These are phyloP conservation scores for Phytophthora sojae DNA, from an alignment of 352 stramenopile species.

Conservation along the genomic window DNA sequence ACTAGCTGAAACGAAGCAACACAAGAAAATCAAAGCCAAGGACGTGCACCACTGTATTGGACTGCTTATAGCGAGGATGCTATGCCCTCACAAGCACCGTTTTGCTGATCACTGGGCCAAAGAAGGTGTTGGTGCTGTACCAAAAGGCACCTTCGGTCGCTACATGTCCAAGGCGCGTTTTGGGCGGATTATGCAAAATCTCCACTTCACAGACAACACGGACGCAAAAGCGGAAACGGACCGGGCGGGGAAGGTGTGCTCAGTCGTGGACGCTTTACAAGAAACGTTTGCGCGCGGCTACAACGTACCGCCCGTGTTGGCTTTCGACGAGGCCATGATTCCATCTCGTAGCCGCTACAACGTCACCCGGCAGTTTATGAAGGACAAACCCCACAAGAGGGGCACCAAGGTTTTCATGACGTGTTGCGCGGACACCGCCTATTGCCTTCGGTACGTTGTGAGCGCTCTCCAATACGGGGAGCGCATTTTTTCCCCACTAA, in stretches of 20 bases:
- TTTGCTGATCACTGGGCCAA: not conserved
- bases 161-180: not conserved
- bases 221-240: slow-evolving; percentile 2
- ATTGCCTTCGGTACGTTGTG: slow-evolving; percentile 17
- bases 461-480: too few relatives aligned
- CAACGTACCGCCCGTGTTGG: slow-evolving; percentile 8
- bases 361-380: slow-evolving; percentile 14
- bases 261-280: slow-evolving; percentile 9
- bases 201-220: slow-evolving; percentile 11
- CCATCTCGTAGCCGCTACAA: slow-evolving; percentile 17
- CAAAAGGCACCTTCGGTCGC: not conserved
- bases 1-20: slow-evolving; percentile 4
- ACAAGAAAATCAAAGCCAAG: slow-evolving; percentile 21
- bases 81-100: slow-evolving; percentile 9
- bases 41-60: slow-evolving; percentile 23
- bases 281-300: not conserved
- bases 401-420: slow-evolving; percentile 28
- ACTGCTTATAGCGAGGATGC: slow-evolving; percentile 13
- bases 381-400: slow-evolving; percentile 26
- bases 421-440: slow-evolving; percentile 15
- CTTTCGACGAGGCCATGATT: slow-evolving; percentile 20
- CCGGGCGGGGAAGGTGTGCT: slow-evolving; percentile 13
- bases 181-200: not conserved
- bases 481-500: not conserved
- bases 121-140: not conserved